phyloP scores from a whole-genome alignment of 2,329 filamentous ascomycete species.

The Talaromyces sp. region DNA sequence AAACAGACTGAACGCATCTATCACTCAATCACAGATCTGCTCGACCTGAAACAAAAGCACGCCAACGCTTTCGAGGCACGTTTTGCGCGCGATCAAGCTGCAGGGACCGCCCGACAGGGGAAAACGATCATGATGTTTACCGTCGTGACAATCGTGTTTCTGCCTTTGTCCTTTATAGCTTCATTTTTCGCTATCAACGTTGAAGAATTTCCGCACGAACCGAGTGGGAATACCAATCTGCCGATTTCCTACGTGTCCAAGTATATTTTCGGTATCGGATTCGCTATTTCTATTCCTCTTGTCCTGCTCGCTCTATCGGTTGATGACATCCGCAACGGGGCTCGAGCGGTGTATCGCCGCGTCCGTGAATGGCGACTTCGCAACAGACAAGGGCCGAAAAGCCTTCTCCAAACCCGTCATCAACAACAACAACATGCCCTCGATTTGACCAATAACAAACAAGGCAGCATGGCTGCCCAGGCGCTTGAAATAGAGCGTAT shows the following conservation, averaged over 20 bases:
- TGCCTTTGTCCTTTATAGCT: constrained; percentile 53
- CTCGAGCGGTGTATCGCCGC: constrained; percentile 20
- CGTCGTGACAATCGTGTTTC: constrained; percentile 55
- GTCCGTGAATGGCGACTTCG: constrained; percentile 19
- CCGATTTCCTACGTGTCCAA: constrained; percentile 49
- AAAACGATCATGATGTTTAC: constrained; percentile 58
- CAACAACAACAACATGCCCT: not conserved
- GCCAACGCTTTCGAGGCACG: constrained; percentile 64
- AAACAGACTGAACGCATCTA: constrained; percentile 59
- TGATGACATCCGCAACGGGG: constrained; percentile 37
- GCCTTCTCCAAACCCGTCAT: not conserved
- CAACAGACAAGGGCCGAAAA: not conserved
- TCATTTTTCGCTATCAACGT: constrained; percentile 55
- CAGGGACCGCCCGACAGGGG: constrained; percentile 54
- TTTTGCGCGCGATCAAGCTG: constrained; percentile 54
- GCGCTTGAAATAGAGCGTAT: constrained; percentile 8
- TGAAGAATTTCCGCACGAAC: constrained; percentile 40
- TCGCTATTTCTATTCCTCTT: constrained; percentile 50
- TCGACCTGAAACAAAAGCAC: constrained; percentile 66
- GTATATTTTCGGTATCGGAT: constrained; percentile 54
- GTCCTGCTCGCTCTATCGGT: constrained; percentile 44
- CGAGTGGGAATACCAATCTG: constrained; percentile 29
- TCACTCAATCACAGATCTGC: constrained; percentile 55
- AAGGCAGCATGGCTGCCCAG: constrained; percentile 3
- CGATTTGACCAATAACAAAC: not conserved